Conservation (phyloP, 176 grass and related monocot genomes). For the Avena insularis region DNA sequence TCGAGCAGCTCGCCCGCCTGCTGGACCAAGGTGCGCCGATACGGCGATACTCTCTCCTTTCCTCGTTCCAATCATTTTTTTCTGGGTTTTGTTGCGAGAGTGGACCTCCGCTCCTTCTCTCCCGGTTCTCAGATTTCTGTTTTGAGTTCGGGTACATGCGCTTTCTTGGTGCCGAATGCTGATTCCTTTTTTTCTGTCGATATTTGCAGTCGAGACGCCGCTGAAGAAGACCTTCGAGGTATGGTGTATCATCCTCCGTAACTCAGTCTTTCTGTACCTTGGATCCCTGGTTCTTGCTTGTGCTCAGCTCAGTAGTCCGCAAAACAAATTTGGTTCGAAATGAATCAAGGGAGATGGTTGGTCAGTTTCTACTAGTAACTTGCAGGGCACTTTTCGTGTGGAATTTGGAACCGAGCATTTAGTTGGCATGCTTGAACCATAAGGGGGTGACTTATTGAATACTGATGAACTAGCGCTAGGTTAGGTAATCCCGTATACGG, state of each 20-base stretch:
- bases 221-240: slow-evolving; percentile 89
- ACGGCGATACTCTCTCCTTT: not conserved
- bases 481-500: not conserved
- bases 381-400: no score
- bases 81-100: not conserved
- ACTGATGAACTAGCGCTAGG: not conserved
- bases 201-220: slow-evolving; percentile 68
- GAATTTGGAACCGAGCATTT: not conserved
- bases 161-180: slow-evolving; percentile 10
- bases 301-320: slow-evolving; percentile 34
- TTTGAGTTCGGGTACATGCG: not conserved
- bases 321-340: not conserved
- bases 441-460: not conserved
- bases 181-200: slow-evolving; percentile 1
- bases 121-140: not conserved
- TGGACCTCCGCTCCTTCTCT: not conserved
- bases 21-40: slow-evolving; percentile 63
- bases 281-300: not conserved
- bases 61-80: not conserved
- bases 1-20: slow-evolving; percentile 75
- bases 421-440: not conserved
- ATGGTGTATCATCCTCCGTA: slow-evolving; percentile 31
- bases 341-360: not conserved
- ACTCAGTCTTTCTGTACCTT: not conserved
- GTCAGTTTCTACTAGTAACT: not conserved